Conservation (phyloP, 2,329 filamentous ascomycete genomes). For the Hypomyces perniciosus region DNA sequence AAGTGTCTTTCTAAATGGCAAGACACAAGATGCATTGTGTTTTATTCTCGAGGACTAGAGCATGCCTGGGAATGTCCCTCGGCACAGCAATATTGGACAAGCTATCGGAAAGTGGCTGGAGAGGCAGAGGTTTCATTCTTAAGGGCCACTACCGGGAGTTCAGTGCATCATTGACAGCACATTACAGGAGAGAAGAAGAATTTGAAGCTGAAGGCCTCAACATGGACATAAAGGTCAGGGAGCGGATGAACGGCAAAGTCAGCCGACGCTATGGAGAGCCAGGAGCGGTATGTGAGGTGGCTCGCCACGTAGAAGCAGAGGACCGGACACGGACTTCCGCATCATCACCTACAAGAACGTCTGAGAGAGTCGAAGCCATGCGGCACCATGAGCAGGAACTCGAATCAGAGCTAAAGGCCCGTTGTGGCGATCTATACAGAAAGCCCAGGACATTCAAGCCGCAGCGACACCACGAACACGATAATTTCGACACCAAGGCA, state of each 20-base stretch:
- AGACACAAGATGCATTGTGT: constrained; percentile 42
- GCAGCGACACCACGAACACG: constrained; percentile 19
- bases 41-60: constrained; percentile 47
- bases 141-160: constrained; percentile 53
- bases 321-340: constrained; percentile 33
- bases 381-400: constrained; percentile 42
- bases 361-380: constrained; percentile 36
- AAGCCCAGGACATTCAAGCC: constrained; percentile 32
- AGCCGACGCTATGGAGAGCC: constrained; percentile 21
- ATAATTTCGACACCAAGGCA: constrained; percentile 39
- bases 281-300: constrained; percentile 40
- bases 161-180: constrained; percentile 43
- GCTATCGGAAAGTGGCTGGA: constrained; percentile 43
- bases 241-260: background rate
- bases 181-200: constrained; percentile 39
- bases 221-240: background rate
- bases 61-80: constrained; percentile 46
- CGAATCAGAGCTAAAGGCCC: constrained; percentile 42
- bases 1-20: constrained; percentile 39
- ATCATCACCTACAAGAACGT: constrained; percentile 31
- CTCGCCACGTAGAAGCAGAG: constrained; percentile 38
- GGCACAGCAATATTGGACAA: constrained; percentile 41
- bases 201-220: constrained; percentile 32
- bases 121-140: constrained; percentile 46
- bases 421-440: constrained; percentile 40